Percentiles rank a stretch among this genome's conserved stretches.
These are phyloP conservation scores for Sisymbrium irio DNA, from an alignment of 345 rosid species.

Conservation along the genomic window DNA sequence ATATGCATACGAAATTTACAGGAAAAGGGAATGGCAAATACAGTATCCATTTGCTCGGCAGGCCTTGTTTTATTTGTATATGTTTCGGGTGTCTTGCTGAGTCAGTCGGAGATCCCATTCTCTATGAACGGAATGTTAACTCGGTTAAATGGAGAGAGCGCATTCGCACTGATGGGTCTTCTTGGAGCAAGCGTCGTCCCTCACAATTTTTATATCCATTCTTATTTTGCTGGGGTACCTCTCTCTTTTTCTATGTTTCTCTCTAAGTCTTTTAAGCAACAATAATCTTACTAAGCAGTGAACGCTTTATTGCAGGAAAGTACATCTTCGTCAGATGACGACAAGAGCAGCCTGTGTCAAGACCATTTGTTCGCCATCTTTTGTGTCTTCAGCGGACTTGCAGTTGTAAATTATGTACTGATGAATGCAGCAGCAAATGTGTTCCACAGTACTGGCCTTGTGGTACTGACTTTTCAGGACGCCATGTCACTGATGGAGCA, in stretches of 20 bases:
- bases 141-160: conserved; percentile 71
- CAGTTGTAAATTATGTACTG: conserved; percentile 67
- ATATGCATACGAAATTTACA: conserved; percentile 31
- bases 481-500: conserved; percentile 87
- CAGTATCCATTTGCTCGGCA: conserved; percentile 51
- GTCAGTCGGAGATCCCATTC: conserved; percentile 77
- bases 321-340: conserved; percentile 43
- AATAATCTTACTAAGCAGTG: conserved; percentile 19
- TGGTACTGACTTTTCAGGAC: conserved; percentile 83
- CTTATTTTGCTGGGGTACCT: conserved; percentile 75
- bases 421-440: conserved; percentile 83
- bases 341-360: conserved; percentile 61
- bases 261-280: not conserved
- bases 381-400: conserved; percentile 69
- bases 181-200: conserved; percentile 98
- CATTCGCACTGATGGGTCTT: conserved; percentile 84
- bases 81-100: conserved; percentile 62
- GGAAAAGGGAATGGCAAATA: conserved; percentile 66
- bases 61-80: conserved; percentile 60
- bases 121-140: conserved; percentile 53
- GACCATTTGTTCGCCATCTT: conserved; percentile 72
- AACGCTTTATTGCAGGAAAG: conserved; percentile 46
- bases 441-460: conserved; percentile 69
- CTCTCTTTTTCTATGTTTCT: not conserved
- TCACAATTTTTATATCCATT: conserved; percentile 96